Evolutionary conservation across 208 protist species (phyloP), one percentile per base, ranked within the genome.

Genomic region (Leishmania gerbilli): DNA sequence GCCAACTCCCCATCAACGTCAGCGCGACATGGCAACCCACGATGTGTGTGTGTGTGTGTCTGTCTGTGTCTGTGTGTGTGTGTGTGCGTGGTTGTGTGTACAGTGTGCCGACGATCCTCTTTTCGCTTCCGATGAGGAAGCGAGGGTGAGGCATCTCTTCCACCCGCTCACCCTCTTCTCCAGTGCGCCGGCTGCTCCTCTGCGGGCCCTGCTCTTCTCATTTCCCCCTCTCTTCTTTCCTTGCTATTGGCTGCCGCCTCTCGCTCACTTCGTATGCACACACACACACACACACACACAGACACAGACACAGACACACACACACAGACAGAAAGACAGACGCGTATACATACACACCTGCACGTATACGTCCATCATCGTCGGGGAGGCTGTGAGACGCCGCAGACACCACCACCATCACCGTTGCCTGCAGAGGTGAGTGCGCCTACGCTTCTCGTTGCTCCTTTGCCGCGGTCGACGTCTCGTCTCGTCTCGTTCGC

Each of bases 261-360:
- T 2, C 42, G 24, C 1, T 21, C 15, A 8, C 3, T n/a, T 24
- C 15, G 15, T 27, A 78, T 40, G 67, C 74, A 77, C 56, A 76
- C 56, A 81, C 62, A 83, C 42, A 79, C 71, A 82, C 21, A 40
- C 62, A 71, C 31, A 79, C 27, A 0, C 34, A 34, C 34, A n/a
- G n/a, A n/a, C n/a, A 42, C 42, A 45, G 0, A 37, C 34, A 37
- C 42, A 45, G 0, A 8, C 2, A 5, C 40, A 42, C 40, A 42
- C 40, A 0, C 2, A 42, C 40, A 42, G 40, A 42, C 42, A 42
- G 42, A 42, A 2, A 42, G 42, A 8, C 42, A 42, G 42, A 0
- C 42, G 42, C 3, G 53, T 45, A 21, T 69, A 21, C 64, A 69
- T 42, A 31, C 24, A 62, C 56, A 37, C 31, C n/a, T 42, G 45